Evolutionary conservation across 129 eudicot species (phyloP).

Genomic region (Gnaphalium uliginosum): DNA sequence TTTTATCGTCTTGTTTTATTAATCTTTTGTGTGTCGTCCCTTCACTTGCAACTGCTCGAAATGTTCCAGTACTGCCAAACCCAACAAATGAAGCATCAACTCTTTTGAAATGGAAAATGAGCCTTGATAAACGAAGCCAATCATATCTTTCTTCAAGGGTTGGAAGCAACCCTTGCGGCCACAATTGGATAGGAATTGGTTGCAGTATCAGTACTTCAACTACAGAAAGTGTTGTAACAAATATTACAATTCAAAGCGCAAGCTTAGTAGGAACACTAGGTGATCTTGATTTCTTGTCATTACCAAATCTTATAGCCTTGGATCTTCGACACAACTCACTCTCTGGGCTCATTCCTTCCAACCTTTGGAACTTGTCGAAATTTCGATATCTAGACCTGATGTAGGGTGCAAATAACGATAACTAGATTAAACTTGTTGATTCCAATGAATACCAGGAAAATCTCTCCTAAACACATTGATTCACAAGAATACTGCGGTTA

Average conservation of each 20-base stretch:
- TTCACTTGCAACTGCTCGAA: not conserved
- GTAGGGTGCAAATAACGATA: too few relatives aligned
- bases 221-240: conserved; percentile 14
- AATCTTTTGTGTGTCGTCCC: too few relatives aligned
- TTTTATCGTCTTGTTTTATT: too few relatives aligned
- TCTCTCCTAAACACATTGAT: too few relatives aligned
- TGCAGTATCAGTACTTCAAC: conserved; percentile 21
- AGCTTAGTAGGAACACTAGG: conserved; percentile 35
- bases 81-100: conserved; percentile 19
- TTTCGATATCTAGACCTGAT: conserved; percentile 23
- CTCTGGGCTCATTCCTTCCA: conserved; percentile 34
- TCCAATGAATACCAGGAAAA: too few relatives aligned
- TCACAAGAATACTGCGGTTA: too few relatives aligned
- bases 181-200: conserved; percentile 37
- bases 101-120: conserved; percentile 41
- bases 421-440: too few relatives aligned
- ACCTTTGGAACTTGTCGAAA: not conserved
- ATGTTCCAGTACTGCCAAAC: not conserved
- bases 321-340: conserved; percentile 29
- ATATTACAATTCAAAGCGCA: conserved; percentile 2
- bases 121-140: conserved; percentile 25
- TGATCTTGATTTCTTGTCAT: conserved; percentile 30
- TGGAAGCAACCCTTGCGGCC: conserved; percentile 30
- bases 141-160: conserved; percentile 31
- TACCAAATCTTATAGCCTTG: conserved; percentile 22